phyloP scores from a whole-genome alignment of 148 eudicot genomes.

The Diospyros lotus region DNA sequence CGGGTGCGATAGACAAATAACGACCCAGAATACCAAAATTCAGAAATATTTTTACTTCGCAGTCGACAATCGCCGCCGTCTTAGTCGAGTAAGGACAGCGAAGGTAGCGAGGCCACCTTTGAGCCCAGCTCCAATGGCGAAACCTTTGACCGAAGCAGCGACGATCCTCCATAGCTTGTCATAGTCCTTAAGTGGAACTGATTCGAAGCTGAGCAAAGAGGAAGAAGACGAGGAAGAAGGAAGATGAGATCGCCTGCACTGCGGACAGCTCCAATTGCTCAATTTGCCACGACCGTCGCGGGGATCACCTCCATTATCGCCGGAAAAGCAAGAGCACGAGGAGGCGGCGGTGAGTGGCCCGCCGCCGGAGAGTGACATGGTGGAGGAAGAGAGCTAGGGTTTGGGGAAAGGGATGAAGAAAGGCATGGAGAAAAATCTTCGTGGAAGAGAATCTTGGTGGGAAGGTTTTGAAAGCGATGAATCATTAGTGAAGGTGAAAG shows the following conservation, averaged over 20 bases:
- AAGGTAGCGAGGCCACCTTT: conserved; percentile 90
- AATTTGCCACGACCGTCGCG: background rate
- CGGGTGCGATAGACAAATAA: background rate
- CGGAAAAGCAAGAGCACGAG: conserved; percentile 8
- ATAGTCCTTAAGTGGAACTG: conserved; percentile 46
- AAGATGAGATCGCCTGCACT: conserved; percentile 37
- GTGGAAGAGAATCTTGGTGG: conserved; percentile 11
- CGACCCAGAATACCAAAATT: no score
- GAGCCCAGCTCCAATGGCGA: conserved; percentile 84
- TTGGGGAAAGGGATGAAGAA: background rate
- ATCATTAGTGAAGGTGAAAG: no score
- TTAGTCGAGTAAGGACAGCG: conserved; percentile 71
- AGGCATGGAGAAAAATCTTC: background rate
- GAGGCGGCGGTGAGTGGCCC: background rate
- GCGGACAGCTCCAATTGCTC: conserved; percentile 25
- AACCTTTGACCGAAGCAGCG: conserved; percentile 67
- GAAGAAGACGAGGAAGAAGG: conserved; percentile 48
- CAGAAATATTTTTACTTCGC: conserved; percentile 29
- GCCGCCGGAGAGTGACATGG: conserved; percentile 26
- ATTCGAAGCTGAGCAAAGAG: conserved; percentile 46
- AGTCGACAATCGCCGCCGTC: conserved; percentile 49
- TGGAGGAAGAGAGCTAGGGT: conserved; percentile 10
- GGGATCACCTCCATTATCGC: conserved; percentile 1
- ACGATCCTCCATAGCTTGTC: conserved; percentile 48
- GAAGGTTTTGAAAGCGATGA: conserved; percentile 14